Evolutionary conservation across 2,329 filamentous ascomycete genomes (phyloP).

Genomic region (Alternaria ventricosa): DNA sequence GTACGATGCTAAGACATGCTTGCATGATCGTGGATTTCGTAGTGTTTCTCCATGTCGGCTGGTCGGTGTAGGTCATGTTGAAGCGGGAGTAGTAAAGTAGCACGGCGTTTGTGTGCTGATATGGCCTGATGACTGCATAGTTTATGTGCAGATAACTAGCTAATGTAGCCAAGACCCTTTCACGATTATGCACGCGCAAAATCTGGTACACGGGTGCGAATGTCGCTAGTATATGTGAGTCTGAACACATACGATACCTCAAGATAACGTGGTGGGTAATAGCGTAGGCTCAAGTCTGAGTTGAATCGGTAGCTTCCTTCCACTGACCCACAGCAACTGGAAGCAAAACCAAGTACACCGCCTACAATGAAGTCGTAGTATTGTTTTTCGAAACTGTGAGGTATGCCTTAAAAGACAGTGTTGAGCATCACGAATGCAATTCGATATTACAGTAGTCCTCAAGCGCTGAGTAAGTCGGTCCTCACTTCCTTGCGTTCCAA

Average conservation of each 20-base stretch:
- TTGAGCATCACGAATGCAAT: background rate
- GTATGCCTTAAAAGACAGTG: background rate
- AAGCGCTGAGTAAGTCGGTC: background rate
- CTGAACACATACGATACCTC: background rate
- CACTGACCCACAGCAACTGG: background rate
- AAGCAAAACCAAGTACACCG: background rate
- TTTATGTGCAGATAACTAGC: background rate
- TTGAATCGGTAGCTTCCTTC: background rate
- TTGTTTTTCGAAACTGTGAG: background rate
- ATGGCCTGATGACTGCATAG: background rate
- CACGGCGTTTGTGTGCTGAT: background rate
- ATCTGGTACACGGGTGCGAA: background rate
- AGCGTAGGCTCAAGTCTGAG: background rate
- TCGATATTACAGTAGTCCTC: background rate
- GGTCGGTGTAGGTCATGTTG: background rate
- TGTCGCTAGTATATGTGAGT: background rate
- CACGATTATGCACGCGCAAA: background rate
- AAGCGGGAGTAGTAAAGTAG: background rate
- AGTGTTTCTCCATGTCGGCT: background rate
- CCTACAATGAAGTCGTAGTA: background rate
- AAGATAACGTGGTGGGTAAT: background rate
- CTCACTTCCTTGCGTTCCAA: background rate
- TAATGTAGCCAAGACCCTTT: background rate
- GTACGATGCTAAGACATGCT: background rate
- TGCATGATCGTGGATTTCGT: background rate